These are phyloP conservation scores for Coniophora puteana DNA, from an alignment of 1,284 basidiomycete genomes.

Conservation along the genomic window DNA sequence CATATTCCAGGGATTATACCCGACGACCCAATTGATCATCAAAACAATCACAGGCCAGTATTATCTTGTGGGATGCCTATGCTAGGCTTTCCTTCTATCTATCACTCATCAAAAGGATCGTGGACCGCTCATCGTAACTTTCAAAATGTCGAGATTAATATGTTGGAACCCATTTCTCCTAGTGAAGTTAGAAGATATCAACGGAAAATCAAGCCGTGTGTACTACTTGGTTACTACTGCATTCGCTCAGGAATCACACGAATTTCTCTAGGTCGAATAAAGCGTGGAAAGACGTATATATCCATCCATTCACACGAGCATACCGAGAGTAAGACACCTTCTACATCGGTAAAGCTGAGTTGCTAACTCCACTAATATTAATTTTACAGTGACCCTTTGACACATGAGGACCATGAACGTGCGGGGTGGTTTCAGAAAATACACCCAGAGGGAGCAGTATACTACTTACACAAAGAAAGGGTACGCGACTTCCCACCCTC, in stretches of 20 bases:
- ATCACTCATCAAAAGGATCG: too few relatives aligned
- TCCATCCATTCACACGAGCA: not conserved
- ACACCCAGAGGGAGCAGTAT: constrained; percentile 1
- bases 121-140: too few relatives aligned
- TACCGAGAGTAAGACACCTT: not conserved
- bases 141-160: too few relatives aligned
- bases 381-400: not conserved
- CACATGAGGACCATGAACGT: too few relatives aligned
- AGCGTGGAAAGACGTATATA: not conserved
- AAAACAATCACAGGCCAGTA: too few relatives aligned
- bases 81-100: too few relatives aligned
- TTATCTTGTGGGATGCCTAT: too few relatives aligned
- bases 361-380: not conserved
- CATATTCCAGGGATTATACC: too few relatives aligned
- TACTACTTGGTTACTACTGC: not conserved
- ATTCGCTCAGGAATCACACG: not conserved
- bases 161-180: not conserved
- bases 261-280: not conserved
- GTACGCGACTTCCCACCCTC: not conserved
- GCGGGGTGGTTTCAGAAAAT: not conserved
- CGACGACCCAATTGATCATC: too few relatives aligned
- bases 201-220: not conserved
- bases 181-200: not conserved
- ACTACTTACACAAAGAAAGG: not conserved
- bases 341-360: not conserved